These are phyloP conservation scores for Basipetospora sp. DNA, from an alignment of 2,329 filamentous ascomycete species.

Conservation along the genomic window DNA sequence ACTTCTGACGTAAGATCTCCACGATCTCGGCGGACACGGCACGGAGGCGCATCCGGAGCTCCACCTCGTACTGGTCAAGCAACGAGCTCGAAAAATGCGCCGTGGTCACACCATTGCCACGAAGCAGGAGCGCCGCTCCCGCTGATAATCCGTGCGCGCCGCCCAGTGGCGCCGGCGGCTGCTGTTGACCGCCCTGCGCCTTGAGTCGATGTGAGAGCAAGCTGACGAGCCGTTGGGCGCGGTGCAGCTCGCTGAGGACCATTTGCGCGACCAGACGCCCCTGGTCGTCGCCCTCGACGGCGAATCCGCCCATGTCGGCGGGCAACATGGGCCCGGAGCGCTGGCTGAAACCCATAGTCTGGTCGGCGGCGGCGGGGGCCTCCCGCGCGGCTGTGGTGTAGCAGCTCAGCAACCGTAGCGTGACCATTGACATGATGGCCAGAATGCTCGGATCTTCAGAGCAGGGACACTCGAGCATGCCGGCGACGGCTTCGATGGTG, in stretches of 20 bases:
- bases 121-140: too few species aligned
- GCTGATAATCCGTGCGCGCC: too few species aligned
- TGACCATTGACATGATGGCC: conserved; percentile 16
- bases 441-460: conserved; percentile 16
- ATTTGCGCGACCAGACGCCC: conserved; percentile 11
- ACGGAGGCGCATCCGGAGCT: too few species aligned
- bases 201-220: conserved; percentile 11
- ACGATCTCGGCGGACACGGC: too few species aligned
- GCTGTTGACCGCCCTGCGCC: background rate
- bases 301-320: background rate
- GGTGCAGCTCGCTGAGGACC: conserved; percentile 20
- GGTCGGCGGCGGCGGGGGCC: background rate
- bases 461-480: conserved; percentile 19
- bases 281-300: background rate
- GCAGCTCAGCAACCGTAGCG: conserved; percentile 18
- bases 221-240: conserved; percentile 16
- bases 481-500: conserved; percentile 5
- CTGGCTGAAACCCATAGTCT: too few species aligned
- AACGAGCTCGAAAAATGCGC: too few species aligned
- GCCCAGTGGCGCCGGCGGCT: too few species aligned
- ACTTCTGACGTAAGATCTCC: too few species aligned
- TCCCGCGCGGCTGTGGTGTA: conserved; percentile 12
- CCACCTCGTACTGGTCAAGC: too few species aligned
- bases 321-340: too few species aligned
- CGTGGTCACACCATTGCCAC: too few species aligned